Percentiles rank a stretch among this genome's conserved stretches.
phyloP scores from a whole-genome alignment of 257 asterid species.

The Jacaranda mimosifolia region DNA sequence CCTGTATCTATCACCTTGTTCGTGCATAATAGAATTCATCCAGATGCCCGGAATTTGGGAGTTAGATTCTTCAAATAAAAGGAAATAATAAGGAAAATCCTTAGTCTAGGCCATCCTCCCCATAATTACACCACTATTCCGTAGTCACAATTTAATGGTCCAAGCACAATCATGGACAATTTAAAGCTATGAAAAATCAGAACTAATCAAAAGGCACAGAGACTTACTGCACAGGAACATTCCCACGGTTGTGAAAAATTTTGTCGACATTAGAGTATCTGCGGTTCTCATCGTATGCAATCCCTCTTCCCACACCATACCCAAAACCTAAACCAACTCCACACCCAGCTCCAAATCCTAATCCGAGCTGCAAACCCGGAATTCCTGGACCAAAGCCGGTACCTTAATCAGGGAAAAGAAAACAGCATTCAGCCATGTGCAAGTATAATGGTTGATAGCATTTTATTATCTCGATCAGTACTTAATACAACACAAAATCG shows the following conservation, averaged over 20 bases:
- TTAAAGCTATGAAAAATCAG: slow-evolving; percentile 11
- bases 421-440: neutral
- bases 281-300: slow-evolving; percentile 70
- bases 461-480: neutral
- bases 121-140: neutral
- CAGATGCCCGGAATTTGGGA: neutral
- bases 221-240: slow-evolving; percentile 60
- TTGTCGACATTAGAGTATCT: slow-evolving; percentile 66
- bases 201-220: neutral
- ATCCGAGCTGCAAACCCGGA: slow-evolving; percentile 82
- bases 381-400: slow-evolving; percentile 81
- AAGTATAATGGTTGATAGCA: neutral
- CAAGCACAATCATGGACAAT: neutral
- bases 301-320: slow-evolving; percentile 81
- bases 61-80: neutral
- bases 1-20: neutral
- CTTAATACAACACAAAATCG: neutral
- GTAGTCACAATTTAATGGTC: neutral
- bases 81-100: neutral
- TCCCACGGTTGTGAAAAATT: slow-evolving; percentile 41
- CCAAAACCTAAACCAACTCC: slow-evolving; percentile 92
- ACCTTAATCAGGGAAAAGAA: slow-evolving; percentile 49
- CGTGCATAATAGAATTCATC: neutral
- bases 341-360: slow-evolving; percentile 91
- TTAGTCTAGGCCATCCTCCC: neutral